Conservation (phyloP, 2,329 filamentous ascomycete species). For the Claviceps pazoutovae region DNA sequence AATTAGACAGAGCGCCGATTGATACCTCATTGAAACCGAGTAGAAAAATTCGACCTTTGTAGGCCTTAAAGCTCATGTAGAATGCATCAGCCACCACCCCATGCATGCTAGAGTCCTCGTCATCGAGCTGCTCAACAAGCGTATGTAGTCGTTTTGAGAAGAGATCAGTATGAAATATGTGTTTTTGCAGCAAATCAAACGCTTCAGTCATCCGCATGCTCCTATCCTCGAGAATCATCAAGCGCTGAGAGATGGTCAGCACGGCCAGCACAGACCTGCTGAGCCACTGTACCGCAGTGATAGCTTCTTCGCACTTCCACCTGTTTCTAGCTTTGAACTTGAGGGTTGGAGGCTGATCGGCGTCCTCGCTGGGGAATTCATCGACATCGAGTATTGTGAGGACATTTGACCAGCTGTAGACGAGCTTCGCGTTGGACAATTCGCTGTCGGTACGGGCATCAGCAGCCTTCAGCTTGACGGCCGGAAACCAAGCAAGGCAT, state of each 20-base stretch:
- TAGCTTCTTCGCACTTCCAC: slow-evolving; percentile 89
- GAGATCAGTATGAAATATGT: slow-evolving; percentile 81
- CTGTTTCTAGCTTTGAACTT: slow-evolving; percentile 71
- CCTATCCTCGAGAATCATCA: slow-evolving; percentile 84
- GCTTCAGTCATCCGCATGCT: slow-evolving; percentile 85
- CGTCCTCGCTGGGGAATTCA: slow-evolving; percentile 52
- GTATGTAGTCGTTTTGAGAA: slow-evolving; percentile 78
- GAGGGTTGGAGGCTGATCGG: slow-evolving; percentile 64
- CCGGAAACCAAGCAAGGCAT: slow-evolving; percentile 92
- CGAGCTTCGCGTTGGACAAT: slow-evolving; percentile 71
- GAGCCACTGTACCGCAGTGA: slow-evolving; percentile 93
- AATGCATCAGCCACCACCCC: slow-evolving; percentile 95
- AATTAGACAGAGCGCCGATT: slow-evolving; percentile 86
- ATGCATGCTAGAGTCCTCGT: slow-evolving; percentile 79
- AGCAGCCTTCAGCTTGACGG: slow-evolving; percentile 74
- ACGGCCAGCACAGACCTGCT: slow-evolving; percentile 85
- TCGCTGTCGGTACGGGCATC: slow-evolving; percentile 53
- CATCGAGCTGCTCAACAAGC: slow-evolving; percentile 78
- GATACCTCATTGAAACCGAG: slow-evolving; percentile 89
- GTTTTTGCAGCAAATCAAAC: slow-evolving; percentile 80
- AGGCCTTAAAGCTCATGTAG: slow-evolving; percentile 92
- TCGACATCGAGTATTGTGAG: slow-evolving; percentile 84
- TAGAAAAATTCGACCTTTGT: slow-evolving; percentile 86
- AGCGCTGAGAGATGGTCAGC: slow-evolving; percentile 82
- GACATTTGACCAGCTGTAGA: slow-evolving; percentile 98